Conservation (phyloP, 2,329 filamentous ascomycete genomes). For the Ophiognomonia clavigignenti-juglandacearum region DNA sequence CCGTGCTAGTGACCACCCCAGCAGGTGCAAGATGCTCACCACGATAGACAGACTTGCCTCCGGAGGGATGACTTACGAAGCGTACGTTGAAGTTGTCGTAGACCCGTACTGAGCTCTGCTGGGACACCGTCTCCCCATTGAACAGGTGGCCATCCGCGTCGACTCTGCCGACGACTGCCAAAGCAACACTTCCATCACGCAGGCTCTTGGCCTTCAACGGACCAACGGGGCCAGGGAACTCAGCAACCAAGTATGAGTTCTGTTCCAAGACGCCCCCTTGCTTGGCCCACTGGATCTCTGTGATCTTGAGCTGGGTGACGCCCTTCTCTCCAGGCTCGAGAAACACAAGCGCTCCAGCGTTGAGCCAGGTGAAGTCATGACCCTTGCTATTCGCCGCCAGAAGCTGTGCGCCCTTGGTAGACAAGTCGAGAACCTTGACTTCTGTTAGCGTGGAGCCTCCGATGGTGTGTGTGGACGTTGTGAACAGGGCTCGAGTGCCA, state of each 20-base stretch:
- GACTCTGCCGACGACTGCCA: conserved; percentile 30
- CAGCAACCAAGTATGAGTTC: conserved; percentile 23
- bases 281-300: conserved; percentile 2
- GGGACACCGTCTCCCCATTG: conserved; percentile 25
- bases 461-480: conserved; percentile 29
- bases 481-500: conserved; percentile 32
- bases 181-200: conserved; percentile 28
- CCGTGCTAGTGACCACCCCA: too few relatives aligned
- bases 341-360: conserved; percentile 27
- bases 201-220: conserved; percentile 30
- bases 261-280: conserved; percentile 17
- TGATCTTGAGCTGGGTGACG: conserved; percentile 27
- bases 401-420: conserved; percentile 22
- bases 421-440: conserved; percentile 29
- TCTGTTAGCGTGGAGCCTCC: conserved; percentile 27
- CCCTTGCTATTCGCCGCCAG: conserved; percentile 24
- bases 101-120: conserved; percentile 26
- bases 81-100: conserved; percentile 30
- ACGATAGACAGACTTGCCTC: too few relatives aligned
- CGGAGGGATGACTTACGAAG: conserved; percentile 23
- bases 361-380: conserved; percentile 33
- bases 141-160: conserved; percentile 26
- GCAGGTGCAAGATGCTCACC: too few relatives aligned
- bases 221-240: conserved; percentile 28
- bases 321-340: conserved; percentile 26